phyloP scores from a whole-genome alignment of 148 eudicot species.

The Arctostaphylos glauca region DNA sequence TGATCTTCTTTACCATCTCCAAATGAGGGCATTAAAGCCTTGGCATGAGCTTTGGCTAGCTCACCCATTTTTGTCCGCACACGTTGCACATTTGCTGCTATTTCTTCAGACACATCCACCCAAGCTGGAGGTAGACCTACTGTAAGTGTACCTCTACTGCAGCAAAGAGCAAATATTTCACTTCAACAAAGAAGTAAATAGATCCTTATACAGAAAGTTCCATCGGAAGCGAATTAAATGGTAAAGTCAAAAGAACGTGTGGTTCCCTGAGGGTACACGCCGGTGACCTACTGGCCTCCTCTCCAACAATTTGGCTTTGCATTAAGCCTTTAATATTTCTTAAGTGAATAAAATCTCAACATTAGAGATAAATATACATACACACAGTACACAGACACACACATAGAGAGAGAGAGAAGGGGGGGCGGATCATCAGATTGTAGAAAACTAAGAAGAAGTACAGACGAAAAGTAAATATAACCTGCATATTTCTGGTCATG shows the following conservation, averaged over 20 bases:
- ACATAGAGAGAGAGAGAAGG: no score
- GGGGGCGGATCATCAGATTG: neutral
- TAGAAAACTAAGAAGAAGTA: neutral
- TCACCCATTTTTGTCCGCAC: conserved; percentile 79
- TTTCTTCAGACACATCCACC: conserved; percentile 97
- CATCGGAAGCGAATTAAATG: neutral
- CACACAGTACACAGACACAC: no score
- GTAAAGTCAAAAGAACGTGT: neutral
- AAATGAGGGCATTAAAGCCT: conserved; percentile 91
- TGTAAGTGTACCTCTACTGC: conserved; percentile 69
- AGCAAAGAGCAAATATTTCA: conserved; percentile 23
- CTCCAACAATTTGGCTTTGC: neutral
- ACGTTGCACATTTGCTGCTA: conserved; percentile 68
- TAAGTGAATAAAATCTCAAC: no score
- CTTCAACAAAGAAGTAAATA: neutral
- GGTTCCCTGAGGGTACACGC: neutral
- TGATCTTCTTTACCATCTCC: conserved; percentile 95
- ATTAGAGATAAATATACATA: no score
- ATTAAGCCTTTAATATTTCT: neutral
- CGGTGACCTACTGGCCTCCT: neutral
- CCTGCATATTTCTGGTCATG: neutral
- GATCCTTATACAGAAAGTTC: neutral
- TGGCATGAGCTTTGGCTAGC: conserved; percentile 86
- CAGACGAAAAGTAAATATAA: neutral
- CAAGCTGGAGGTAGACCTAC: conserved; percentile 94